A percentile compares a stretch with the other conserved stretches of the same genome.
Evolutionary conservation across 805 yeast genomes (phyloP).

Genomic region (Vanderwaltozyma tropicalis): DNA sequence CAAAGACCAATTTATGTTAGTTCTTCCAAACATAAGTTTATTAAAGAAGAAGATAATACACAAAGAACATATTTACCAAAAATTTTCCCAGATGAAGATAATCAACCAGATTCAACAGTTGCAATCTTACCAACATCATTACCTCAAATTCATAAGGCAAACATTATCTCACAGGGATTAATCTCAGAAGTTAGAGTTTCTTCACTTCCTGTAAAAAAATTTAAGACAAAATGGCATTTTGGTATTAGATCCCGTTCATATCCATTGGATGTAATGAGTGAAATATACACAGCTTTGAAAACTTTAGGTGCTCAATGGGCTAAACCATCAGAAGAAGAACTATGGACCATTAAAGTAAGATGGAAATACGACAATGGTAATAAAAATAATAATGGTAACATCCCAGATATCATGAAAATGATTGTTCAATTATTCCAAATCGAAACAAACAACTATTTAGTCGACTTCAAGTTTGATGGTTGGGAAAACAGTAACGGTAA

Average conservation of each 20-base stretch:
- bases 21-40: conserved; percentile 2
- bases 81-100: conserved; percentile 23
- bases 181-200: conserved; percentile 37
- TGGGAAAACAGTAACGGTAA: conserved; percentile 57
- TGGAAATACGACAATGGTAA: conserved; percentile 60
- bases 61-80: conserved; percentile 29
- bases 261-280: conserved; percentile 98
- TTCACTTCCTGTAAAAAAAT: conserved; percentile 63
- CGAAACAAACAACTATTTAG: conserved; percentile 91
- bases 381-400: conserved; percentile 21
- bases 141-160: conserved; percentile 90
- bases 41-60: conserved; percentile 10
- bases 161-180: conserved; percentile 59
- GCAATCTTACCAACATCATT: conserved; percentile 89
- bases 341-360: conserved; percentile 92
- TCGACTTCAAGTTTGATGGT: conserved; percentile 96
- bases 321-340: conserved; percentile 83
- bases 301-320: conserved; percentile 97
- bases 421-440: conserved; percentile 91
- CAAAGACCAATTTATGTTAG: conserved; percentile 4
- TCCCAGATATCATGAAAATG: conserved; percentile 88
- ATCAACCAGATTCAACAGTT: conserved; percentile 54
- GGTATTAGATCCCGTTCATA: conserved; percentile 94
- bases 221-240: conserved; percentile 96
- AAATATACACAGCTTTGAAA: conserved; percentile 86